Conservation (phyloP, 1,284 basidiomycete species). For the Blastosporella zonata region DNA sequence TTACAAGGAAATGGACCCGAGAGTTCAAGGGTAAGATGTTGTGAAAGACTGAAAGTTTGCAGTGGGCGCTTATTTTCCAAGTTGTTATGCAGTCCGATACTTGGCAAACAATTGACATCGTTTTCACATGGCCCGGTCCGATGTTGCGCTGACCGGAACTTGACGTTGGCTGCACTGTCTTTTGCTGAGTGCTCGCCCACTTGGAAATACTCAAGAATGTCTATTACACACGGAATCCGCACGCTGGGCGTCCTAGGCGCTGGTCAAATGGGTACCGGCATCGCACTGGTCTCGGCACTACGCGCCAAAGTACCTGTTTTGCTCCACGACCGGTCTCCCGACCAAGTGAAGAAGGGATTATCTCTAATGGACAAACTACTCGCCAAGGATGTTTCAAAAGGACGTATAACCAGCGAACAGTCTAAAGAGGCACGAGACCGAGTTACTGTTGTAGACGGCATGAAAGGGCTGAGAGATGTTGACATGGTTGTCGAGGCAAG, state of each 20-base stretch:
- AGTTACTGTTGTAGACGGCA: constrained; percentile 51
- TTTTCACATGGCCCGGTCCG: constrained; percentile 9
- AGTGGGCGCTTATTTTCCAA: background rate
- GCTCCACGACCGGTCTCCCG: constrained; percentile 64
- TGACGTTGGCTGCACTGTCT: background rate
- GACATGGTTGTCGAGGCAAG: constrained; percentile 89
- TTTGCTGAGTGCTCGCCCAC: background rate
- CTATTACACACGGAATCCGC: constrained; percentile 63
- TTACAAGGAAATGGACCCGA: too few species aligned
- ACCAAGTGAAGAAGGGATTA: constrained; percentile 70
- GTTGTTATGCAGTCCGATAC: background rate
- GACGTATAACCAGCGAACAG: constrained; percentile 69
- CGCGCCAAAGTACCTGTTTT: constrained; percentile 76
- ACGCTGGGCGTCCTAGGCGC: constrained; percentile 72
- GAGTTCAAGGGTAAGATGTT: too few species aligned
- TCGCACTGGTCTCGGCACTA: constrained; percentile 82
- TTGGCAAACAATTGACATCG: constrained; percentile 4
- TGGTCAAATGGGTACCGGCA: constrained; percentile 89
- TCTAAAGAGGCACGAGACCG: constrained; percentile 73
- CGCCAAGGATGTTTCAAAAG: constrained; percentile 86
- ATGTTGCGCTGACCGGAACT: background rate
- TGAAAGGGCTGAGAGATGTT: constrained; percentile 65
- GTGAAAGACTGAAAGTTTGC: background rate
- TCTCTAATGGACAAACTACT: constrained; percentile 78
- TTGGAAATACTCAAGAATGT: constrained; percentile 14